Conservation (phyloP, 2,329 filamentous ascomycete genomes). For the Ceratocystis alfenasii region DNA sequence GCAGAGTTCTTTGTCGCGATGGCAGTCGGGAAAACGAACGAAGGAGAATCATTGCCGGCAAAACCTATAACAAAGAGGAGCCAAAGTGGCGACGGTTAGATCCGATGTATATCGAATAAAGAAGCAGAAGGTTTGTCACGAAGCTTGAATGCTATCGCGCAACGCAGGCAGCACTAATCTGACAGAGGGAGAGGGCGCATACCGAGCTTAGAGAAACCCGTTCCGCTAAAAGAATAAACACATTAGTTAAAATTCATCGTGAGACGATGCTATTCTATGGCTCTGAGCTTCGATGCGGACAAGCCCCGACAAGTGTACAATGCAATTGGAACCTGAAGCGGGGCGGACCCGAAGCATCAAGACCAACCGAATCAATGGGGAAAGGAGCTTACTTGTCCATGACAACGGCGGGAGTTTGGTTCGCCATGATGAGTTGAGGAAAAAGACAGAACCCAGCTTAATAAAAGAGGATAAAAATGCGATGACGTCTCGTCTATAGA, state of each 20-base stretch:
- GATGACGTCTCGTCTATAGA: neutral
- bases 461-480: neutral
- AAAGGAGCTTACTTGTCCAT: conserved; percentile 92
- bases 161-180: neutral
- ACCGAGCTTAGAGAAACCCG: conserved; percentile 99
- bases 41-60: conserved; percentile 96
- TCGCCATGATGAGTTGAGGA: conserved; percentile 54
- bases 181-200: conserved; percentile 29
- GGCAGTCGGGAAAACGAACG: conserved; percentile 96
- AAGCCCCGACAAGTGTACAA: neutral
- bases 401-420: conserved; percentile 99
- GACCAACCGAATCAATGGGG: neutral
- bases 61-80: conserved; percentile 52
- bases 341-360: conserved; percentile 13
- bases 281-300: neutral
- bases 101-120: conserved; percentile 8
- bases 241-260: conserved; percentile 30
- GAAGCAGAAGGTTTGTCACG: conserved; percentile 18
- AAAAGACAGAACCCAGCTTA: conserved; percentile 15
- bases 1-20: conserved; percentile 84
- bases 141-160: conserved; percentile 8
- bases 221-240: conserved; percentile 56
- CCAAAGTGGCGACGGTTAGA: conserved; percentile 19
- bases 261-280: neutral
- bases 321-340: conserved; percentile 15